phyloP scores from a whole-genome alignment of 1,139 yeast species.

The Yamadazyma mexicana region DNA sequence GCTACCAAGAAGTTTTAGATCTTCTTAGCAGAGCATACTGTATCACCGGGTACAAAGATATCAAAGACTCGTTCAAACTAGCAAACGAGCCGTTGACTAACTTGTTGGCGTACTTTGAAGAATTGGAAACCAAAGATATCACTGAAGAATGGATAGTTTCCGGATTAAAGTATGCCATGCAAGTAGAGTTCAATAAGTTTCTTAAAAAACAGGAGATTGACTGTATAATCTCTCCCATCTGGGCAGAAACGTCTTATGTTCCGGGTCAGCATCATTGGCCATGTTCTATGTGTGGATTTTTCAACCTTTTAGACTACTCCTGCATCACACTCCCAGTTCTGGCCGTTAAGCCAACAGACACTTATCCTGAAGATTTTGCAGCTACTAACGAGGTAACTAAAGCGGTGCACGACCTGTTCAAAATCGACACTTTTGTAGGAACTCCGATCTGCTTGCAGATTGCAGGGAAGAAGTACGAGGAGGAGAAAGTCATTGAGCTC shows the following conservation, averaged over 20 bases:
- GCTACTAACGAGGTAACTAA: slow-evolving; percentile 31
- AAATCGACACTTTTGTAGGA: slow-evolving; percentile 22
- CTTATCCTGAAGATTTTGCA: slow-evolving; percentile 27
- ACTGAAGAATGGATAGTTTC: slow-evolving; percentile 46
- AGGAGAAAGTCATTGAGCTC: slow-evolving; percentile 27
- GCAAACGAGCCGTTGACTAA: slow-evolving; percentile 53
- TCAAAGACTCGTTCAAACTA: slow-evolving; percentile 34
- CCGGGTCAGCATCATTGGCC: slow-evolving; percentile 51
- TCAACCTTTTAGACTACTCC: slow-evolving; percentile 59
- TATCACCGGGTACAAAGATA: slow-evolving; percentile 54
- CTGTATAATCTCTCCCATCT: slow-evolving; percentile 61
- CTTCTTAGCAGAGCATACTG: slow-evolving; percentile 43
- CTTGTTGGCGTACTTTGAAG: slow-evolving; percentile 41
- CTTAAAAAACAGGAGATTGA: slow-evolving; percentile 55
- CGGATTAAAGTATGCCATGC: slow-evolving; percentile 44
- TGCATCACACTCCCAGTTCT: slow-evolving; percentile 49
- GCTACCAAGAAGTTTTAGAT: slow-evolving; percentile 22
- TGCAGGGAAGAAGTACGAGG: slow-evolving; percentile 26
- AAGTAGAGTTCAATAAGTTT: slow-evolving; percentile 48
- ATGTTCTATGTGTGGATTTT: slow-evolving; percentile 67
- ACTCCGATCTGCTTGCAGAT: slow-evolving; percentile 32
- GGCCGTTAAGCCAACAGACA: slow-evolving; percentile 37
- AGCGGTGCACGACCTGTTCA: slow-evolving; percentile 23
- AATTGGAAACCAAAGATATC: slow-evolving; percentile 42
- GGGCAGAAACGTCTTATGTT: slow-evolving; percentile 64